Evolutionary conservation across 305 asterid genomes (phyloP), one percentile per base, ranked within the genome.

Genomic region (Euphrasia arctica): DNA sequence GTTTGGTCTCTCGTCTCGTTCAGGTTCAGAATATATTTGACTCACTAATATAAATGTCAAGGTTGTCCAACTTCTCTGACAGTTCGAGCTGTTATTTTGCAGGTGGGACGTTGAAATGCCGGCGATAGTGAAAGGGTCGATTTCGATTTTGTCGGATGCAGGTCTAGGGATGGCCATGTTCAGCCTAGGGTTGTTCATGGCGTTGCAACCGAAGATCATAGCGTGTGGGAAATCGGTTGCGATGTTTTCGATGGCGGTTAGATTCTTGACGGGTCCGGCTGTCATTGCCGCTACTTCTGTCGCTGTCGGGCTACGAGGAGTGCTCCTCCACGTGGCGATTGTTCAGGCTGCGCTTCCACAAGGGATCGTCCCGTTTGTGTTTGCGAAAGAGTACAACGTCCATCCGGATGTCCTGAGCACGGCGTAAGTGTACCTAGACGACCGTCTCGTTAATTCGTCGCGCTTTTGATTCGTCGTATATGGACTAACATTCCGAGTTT

Each of bases 141-240:
- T 91, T 64, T 72, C 96, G 2, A 89, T 91, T 54, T 73, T 91
- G 67, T 89, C 98, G 0, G 96, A 91, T 77, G 96, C 96, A 32
- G 98, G 98, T 22, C 95, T 89, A 54, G 98, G 98, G 60, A 89
- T 91, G 96, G 98, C 98, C 54, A 91, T 91, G 98, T 91, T 91
- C 72, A 91, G 98, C 64, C 78, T 91, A 48, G 54, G 54, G 12
- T 48, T 48, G 15, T 48, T 48, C 54, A 48, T 48, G 54, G 54
- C 54, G 4, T 48, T 48, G 54, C 54, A 48, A 48, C 54, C 54
- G n/a, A 48, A 48, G 54, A 48, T 48, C 54, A 48, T 48, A 48
- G 54, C 54, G 4, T 48, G 54, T n/a, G 54, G 54, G n/a, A 48
- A 48, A 9, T 48, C 54, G 3, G 54, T 48, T 3, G 54, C 54